Base-by-base conservation (phyloP, 148 eudicot genomes). In the Spergularia marina region DNA sequence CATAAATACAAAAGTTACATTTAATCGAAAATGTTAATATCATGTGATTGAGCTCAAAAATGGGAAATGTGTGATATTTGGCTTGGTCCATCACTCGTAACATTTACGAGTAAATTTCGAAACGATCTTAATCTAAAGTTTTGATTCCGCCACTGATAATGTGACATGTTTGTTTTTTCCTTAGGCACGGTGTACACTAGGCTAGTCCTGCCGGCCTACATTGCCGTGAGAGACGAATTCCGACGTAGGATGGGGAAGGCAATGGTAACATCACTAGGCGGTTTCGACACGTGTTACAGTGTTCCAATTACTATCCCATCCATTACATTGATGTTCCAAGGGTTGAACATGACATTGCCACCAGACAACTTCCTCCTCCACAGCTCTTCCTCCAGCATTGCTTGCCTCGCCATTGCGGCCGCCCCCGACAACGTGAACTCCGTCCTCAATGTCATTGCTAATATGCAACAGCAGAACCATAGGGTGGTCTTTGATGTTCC, bases 401-500 rank as follows among this genome's bases (percentile, higher is more conserved):
- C 90, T 0, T 93, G 98, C 85, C 84, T 93, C 12, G 98, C 98
- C 54, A 91, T 93, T 76, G 91, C 98, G 2, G 82, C 89, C 7
- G 84, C 96, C 1, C 79, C 84, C 0, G 84, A 65, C 21, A 64
- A 75, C 54, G 80, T 83, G 25, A 83, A 82, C 73, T 86, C 90
- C 0, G 89, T 79, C 5, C 90, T 93, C 13, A 93, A 93, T 54
- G 89, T 93, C 44, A 82, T 93, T 17, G 94, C 94, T 71, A 91
- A 82, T 69, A 78, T 89, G 94, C 98, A 93, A 74, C 98, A 93
- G 18, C 98, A 93, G 74, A 91, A 93, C 82, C 97, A 88, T 53
- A 77, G 98, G 62, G 56, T 93, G 21, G 63, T 88, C 49, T 84
- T 88, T 74, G 98, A 93, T 74, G 68, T 84, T 8, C 87, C 89